phyloP scores from a whole-genome alignment of 75 land plant genomes.

The Azolla pinnata region DNA sequence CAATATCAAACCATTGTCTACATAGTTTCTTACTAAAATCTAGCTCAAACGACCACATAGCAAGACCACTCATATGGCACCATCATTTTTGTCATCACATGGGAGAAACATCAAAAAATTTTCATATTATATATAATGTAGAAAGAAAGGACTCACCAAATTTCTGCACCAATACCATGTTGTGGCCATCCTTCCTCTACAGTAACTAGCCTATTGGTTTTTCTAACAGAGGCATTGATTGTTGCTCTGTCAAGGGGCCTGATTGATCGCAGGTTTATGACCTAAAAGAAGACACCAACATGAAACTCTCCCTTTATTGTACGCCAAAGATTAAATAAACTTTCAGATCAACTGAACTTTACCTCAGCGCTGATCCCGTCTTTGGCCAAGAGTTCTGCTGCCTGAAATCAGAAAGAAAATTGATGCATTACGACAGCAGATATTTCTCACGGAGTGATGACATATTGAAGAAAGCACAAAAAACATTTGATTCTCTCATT shows the following conservation, averaged over 20 bases:
- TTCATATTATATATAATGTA: background rate
- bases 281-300: constrained; percentile 19
- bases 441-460: too few relatives aligned
- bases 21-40: too few relatives aligned
- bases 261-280: constrained; percentile 72
- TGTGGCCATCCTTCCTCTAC: constrained; percentile 92
- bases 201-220: constrained; percentile 69
- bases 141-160: constrained; percentile 38
- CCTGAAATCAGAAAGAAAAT: too few relatives aligned
- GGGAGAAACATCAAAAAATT: background rate
- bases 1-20: too few relatives aligned
- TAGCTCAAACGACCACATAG: too few relatives aligned
- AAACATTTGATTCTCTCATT: too few relatives aligned
- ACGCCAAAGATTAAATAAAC: background rate
- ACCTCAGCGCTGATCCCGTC: constrained; percentile 90
- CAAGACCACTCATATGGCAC: too few relatives aligned
- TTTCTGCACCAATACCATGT: constrained; percentile 86
- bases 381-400: constrained; percentile 62
- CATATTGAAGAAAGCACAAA: too few relatives aligned
- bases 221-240: constrained; percentile 72
- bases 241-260: constrained; percentile 75
- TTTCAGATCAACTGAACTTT: constrained; percentile 7
- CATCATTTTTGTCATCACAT: background rate
- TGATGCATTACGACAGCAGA: too few relatives aligned
- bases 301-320: background rate